Conservation (phyloP, 2,329 filamentous ascomycete genomes). For the Canariomyces notabilis region DNA sequence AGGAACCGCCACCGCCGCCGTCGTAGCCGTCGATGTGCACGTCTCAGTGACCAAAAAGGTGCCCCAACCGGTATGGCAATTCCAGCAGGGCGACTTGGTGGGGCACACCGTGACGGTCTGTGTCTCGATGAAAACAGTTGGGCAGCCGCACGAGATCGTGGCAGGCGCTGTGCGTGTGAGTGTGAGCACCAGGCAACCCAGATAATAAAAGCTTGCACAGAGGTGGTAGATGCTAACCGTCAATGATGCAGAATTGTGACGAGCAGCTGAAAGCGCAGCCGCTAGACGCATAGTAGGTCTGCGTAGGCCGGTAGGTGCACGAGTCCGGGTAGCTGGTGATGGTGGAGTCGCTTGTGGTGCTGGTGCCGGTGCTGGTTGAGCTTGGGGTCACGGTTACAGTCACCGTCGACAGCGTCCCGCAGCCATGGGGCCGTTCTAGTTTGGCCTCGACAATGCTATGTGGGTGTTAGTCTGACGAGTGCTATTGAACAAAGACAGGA, state of each 20-base stretch:
- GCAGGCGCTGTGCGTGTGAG: slow-evolving; percentile 7
- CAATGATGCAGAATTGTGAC: slow-evolving; percentile 19
- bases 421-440: not conserved
- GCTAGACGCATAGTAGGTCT: slow-evolving; percentile 20
- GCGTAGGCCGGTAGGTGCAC: slow-evolving; percentile 21
- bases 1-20: not conserved
- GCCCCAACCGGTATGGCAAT: slow-evolving; percentile 23
- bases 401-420: not conserved
- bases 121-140: slow-evolving; percentile 10
- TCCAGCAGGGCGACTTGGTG: slow-evolving; percentile 20
- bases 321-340: slow-evolving; percentile 14
- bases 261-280: slow-evolving; percentile 20
- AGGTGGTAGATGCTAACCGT: slow-evolving; percentile 12
- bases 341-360: not conserved
- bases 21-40: not conserved
- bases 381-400: not conserved
- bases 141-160: slow-evolving; percentile 22
- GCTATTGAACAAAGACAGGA: not conserved
- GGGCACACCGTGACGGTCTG: slow-evolving; percentile 22
- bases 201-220: not conserved
- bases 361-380: not conserved
- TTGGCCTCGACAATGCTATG: not conserved
- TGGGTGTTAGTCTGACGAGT: not conserved
- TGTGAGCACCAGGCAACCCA: not conserved
- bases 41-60: slow-evolving; percentile 13